These are phyloP conservation scores for Erucastrum elatum DNA, from an alignment of 345 rosid species.

Conservation along the genomic window DNA sequence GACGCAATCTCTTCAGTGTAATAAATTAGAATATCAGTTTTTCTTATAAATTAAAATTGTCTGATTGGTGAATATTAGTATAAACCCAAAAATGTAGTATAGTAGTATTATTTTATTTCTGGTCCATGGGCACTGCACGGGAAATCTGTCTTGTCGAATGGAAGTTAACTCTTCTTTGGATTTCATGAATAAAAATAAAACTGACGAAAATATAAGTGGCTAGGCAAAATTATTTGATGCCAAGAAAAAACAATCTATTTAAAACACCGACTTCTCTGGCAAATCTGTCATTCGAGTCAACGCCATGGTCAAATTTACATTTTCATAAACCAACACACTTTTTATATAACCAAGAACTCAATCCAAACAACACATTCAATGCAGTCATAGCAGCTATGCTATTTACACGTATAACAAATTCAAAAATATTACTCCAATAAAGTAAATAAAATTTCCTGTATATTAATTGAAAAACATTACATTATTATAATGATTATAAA, in stretches of 20 bases:
- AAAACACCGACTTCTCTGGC: slow-evolving; percentile 46
- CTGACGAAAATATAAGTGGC: slow-evolving; percentile 19
- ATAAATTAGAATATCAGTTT: neutral
- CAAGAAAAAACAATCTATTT: slow-evolving; percentile 26
- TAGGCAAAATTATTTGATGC: slow-evolving; percentile 29
- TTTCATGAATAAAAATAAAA: neutral
- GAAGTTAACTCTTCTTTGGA: slow-evolving; percentile 4
- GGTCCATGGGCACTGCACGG: slow-evolving; percentile 39
- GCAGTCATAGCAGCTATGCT: slow-evolving; percentile 21
- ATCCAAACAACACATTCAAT: slow-evolving; percentile 28
- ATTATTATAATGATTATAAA: too few relatives aligned
- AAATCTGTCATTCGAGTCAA: slow-evolving; percentile 36
- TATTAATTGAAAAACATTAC: too few relatives aligned
- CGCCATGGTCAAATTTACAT: slow-evolving; percentile 27
- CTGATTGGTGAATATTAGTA: slow-evolving; percentile 8
- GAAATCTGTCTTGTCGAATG: slow-evolving; percentile 35
- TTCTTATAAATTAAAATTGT: neutral
- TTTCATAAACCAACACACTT: neutral
- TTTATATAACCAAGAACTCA: slow-evolving; percentile 27
- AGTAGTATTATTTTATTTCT: slow-evolving; percentile 10
- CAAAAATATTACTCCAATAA: too few relatives aligned
- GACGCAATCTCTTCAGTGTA: neutral
- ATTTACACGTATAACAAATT: neutral
- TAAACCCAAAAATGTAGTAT: slow-evolving; percentile 21
- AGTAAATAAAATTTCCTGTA: too few relatives aligned